Percentiles rank a stretch among this genome's conserved stretches.
These are phyloP conservation scores for Nitzschia inconspicua DNA, from an alignment of 108 stramenopile species.

Conservation along the genomic window DNA sequence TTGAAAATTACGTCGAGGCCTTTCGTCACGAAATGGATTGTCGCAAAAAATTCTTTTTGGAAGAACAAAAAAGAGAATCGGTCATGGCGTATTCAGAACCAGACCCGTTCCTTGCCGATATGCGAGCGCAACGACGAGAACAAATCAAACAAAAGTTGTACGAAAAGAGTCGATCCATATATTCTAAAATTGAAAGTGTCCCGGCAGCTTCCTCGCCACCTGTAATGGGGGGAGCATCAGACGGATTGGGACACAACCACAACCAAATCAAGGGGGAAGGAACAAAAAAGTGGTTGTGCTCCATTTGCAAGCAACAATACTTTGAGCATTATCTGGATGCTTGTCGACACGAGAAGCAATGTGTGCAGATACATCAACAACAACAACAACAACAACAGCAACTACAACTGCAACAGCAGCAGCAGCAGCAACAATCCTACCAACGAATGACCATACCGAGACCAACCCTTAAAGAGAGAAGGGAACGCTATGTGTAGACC, in stretches of 20 bases:
- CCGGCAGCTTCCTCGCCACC: neutral
- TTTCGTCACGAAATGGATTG: constrained; percentile 13
- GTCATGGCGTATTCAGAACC: neutral
- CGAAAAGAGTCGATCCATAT: neutral
- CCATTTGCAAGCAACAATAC: constrained; percentile 10
- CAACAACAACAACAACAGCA: too few relatives aligned
- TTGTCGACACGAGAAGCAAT: constrained; percentile 2
- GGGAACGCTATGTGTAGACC: too few relatives aligned
- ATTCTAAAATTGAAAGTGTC: too few relatives aligned
- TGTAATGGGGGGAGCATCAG: neutral
- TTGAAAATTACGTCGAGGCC: constrained; percentile 17
- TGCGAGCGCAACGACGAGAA: neutral
- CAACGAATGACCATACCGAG: too few relatives aligned
- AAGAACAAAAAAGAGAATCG: neutral
- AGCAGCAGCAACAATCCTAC: too few relatives aligned
- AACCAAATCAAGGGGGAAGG: neutral
- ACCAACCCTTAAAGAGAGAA: too few relatives aligned
- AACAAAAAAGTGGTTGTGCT: constrained; percentile 12
- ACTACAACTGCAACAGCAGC: too few relatives aligned
- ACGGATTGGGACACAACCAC: neutral
- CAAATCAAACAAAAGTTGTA: neutral
- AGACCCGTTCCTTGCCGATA: neutral
- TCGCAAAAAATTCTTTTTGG: neutral
- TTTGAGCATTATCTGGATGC: constrained; percentile 8
- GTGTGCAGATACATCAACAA: too few relatives aligned